phyloP scores from a whole-genome alignment of 192 early-diverging fungal species.

The Umbelopsis vinacea region DNA sequence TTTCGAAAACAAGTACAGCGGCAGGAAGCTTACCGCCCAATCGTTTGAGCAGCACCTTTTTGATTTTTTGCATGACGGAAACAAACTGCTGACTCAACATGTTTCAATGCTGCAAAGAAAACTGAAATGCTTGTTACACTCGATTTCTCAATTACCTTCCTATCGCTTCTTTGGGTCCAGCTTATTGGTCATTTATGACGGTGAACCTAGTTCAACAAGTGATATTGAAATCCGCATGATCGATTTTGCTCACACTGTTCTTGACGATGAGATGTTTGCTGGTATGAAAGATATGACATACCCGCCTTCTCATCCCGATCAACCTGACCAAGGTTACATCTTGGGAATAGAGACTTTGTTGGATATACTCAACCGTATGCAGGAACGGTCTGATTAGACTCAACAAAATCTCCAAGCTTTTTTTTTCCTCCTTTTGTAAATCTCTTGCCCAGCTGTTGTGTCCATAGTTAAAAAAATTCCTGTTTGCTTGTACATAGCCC shows the following conservation, averaged over 20 bases:
- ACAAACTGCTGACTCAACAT: slow-evolving; percentile 69
- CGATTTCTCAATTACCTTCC: slow-evolving; percentile 73
- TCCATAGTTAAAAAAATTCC: background rate
- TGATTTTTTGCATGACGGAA: slow-evolving; percentile 89
- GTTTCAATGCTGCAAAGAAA: slow-evolving; percentile 81
- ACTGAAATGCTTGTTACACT: slow-evolving; percentile 69
- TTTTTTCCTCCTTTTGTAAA: background rate
- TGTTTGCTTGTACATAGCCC: background rate
- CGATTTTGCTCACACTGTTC: slow-evolving; percentile 92
- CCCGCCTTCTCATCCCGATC: slow-evolving; percentile 49
- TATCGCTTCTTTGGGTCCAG: slow-evolving; percentile 92
- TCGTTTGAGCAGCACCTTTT: slow-evolving; percentile 80
- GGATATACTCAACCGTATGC: slow-evolving; percentile 63
- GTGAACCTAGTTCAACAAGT: slow-evolving; percentile 36
- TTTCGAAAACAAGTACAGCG: slow-evolving; percentile 94
- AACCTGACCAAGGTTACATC: slow-evolving; percentile 81
- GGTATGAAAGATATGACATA: slow-evolving; percentile 36
- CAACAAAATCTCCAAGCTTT: background rate
- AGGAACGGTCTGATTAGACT: background rate
- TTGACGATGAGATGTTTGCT: slow-evolving; percentile 44
- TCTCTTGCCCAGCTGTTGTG: background rate
- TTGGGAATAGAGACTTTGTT: slow-evolving; percentile 77
- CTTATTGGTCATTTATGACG: slow-evolving; percentile 93
- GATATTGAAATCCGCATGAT: slow-evolving; percentile 87
- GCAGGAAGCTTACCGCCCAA: slow-evolving; percentile 79